These are phyloP conservation scores for Grosmannia clavigera DNA, from an alignment of 2,329 filamentous ascomycete genomes.

Conservation along the genomic window DNA sequence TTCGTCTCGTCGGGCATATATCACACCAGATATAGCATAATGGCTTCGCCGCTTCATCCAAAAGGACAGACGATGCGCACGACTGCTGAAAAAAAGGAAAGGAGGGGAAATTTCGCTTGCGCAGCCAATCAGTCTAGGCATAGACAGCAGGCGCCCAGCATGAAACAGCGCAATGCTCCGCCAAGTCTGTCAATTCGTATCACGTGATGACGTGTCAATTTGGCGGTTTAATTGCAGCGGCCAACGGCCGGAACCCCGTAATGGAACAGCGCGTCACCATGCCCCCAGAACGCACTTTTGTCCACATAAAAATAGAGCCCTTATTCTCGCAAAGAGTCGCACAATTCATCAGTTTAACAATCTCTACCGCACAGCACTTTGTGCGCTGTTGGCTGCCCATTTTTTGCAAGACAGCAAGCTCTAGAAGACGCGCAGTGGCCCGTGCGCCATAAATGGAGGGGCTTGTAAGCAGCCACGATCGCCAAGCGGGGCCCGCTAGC, in stretches of 20 bases:
- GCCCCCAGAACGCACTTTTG: background rate
- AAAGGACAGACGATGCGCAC: background rate
- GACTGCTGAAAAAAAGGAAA: background rate
- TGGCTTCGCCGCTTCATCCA: background rate
- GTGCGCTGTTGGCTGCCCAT: background rate
- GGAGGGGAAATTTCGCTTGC: background rate
- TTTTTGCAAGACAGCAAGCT: background rate
- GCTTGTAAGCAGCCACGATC: background rate
- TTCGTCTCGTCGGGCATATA: background rate
- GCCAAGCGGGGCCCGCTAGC: background rate
- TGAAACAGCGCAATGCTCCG: background rate
- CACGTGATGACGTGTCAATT: slow-evolving; percentile 12
- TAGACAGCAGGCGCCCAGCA: background rate
- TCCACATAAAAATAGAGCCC: background rate
- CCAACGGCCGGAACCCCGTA: slow-evolving; percentile 2
- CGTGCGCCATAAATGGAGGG: slow-evolving; percentile 6
- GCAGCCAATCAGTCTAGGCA: background rate
- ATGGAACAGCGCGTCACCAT: slow-evolving; percentile 6
- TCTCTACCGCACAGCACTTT: background rate
- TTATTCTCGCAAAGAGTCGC: background rate
- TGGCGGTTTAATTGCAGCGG: slow-evolving; percentile 5
- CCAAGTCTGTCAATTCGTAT: background rate
- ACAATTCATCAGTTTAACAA: fast-evolving
- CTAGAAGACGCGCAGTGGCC: slow-evolving; percentile 12
- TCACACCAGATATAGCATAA: background rate